A percentile compares a stretch with the other conserved stretches of the same genome.
Conservation (phyloP, 139 green algal species). For the Coelastrella sp. region DNA sequence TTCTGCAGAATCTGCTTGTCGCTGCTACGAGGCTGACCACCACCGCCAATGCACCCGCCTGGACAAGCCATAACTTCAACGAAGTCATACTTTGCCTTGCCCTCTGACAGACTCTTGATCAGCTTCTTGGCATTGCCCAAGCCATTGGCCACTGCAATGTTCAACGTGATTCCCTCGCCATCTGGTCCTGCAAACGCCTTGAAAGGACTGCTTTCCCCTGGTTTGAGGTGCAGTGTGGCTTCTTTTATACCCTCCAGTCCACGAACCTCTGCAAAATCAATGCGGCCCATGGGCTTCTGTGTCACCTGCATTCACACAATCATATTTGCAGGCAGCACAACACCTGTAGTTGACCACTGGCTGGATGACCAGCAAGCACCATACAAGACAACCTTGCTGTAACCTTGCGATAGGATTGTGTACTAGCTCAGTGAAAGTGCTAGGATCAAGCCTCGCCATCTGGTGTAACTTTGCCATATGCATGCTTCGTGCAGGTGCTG, state of each 20-base stretch:
- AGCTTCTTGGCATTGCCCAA: constrained; percentile 84
- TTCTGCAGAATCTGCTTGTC: constrained; percentile 72
- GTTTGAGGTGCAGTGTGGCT: constrained; percentile 59
- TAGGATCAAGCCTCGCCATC: too few relatives aligned
- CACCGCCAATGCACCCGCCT: constrained; percentile 75
- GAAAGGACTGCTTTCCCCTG: constrained; percentile 45
- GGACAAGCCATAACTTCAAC: constrained; percentile 77
- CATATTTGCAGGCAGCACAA: too few relatives aligned
- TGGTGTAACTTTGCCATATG: too few relatives aligned
- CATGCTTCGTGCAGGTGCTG: too few relatives aligned
- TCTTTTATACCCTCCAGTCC: constrained; percentile 78
- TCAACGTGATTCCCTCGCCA: constrained; percentile 50
- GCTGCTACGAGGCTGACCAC: constrained; percentile 70
- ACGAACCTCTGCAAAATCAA: constrained; percentile 61
- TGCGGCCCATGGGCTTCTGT: constrained; percentile 49
- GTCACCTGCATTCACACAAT: constrained; percentile 46
- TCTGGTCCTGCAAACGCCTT: constrained; percentile 35
- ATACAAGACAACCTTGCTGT: too few relatives aligned
- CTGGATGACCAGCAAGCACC: too few relatives aligned
- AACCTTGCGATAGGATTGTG: too few relatives aligned
- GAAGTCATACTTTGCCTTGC: constrained; percentile 62
- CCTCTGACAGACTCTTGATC: constrained; percentile 52
- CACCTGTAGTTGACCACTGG: too few relatives aligned
- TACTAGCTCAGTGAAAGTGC: too few relatives aligned
- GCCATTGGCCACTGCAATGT: constrained; percentile 76